Evolutionary conservation across 2,329 filamentous ascomycete genomes (phyloP).

Genomic region (Monascus ruber): DNA sequence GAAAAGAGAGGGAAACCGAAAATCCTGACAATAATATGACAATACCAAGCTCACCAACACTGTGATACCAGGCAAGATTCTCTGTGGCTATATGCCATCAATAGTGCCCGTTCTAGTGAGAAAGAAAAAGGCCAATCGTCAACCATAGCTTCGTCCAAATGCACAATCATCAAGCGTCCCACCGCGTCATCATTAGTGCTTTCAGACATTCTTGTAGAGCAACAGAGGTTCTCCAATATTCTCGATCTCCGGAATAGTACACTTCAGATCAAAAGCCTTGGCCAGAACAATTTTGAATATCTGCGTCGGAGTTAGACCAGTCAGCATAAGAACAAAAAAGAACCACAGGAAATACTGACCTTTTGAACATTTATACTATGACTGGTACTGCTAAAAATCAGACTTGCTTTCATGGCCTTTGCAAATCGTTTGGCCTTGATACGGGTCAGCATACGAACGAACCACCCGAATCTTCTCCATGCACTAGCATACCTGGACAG

Average conservation of each 20-base stretch:
- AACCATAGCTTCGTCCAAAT: constrained; percentile 26
- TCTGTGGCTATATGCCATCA: neutral
- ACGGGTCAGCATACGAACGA: constrained; percentile 10
- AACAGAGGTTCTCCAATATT: constrained; percentile 92
- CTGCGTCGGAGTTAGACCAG: constrained; percentile 39
- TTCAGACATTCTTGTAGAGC: constrained; percentile 58
- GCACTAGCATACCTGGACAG: constrained; percentile 61
- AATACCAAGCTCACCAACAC: constrained; percentile 1
- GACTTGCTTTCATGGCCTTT: constrained; percentile 92
- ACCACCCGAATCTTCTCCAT: neutral
- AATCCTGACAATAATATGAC: neutral
- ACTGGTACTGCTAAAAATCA: constrained; percentile 98
- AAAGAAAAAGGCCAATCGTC: constrained; percentile 13
- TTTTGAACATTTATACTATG: constrained; percentile 99
- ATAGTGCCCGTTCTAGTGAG: constrained; percentile 1
- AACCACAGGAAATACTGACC: constrained; percentile 40
- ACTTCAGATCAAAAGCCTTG: constrained; percentile 97
- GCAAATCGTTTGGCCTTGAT: constrained; percentile 80
- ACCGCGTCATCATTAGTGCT: constrained; percentile 4
- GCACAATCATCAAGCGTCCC: constrained; percentile 18
- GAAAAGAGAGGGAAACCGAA: constrained; percentile 3
- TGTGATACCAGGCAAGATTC: constrained; percentile 1
- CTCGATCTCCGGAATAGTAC: constrained; percentile 97
- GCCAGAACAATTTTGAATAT: constrained; percentile 99
- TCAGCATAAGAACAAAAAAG: constrained; percentile 1